These are phyloP conservation scores for Amylocarpus encephaloides DNA, from an alignment of 2,329 filamentous ascomycete genomes.

Conservation along the genomic window DNA sequence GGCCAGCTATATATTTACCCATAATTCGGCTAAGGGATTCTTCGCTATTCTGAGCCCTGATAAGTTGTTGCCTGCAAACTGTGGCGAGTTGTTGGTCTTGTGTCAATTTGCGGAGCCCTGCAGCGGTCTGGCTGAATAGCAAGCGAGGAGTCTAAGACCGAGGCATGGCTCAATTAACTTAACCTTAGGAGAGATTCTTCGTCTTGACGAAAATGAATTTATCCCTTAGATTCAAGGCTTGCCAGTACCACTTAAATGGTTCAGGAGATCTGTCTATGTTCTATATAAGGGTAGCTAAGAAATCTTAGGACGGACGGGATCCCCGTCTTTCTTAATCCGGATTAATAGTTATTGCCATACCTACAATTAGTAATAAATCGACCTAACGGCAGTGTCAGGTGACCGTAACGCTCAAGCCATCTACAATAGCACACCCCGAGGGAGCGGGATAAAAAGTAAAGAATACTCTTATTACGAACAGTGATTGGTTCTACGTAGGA, in stretches of 20 bases:
- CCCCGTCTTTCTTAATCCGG: no score
- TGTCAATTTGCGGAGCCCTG: background rate
- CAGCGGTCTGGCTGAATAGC: background rate
- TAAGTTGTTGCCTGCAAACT: background rate
- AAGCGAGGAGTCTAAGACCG: background rate
- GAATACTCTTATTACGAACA: no score
- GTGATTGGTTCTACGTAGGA: no score
- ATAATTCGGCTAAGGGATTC: constrained; percentile 1
- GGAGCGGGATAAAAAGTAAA: no score
- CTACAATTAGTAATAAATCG: no score
- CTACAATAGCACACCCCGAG: no score
- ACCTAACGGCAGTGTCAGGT: no score
- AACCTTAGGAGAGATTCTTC: background rate
- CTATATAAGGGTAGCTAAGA: no score
- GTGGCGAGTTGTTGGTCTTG: background rate
- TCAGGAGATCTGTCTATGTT: background rate
- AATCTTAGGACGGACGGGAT: no score
- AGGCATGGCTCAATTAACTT: background rate
- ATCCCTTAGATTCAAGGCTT: background rate
- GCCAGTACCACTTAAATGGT: background rate
- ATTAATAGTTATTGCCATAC: no score
- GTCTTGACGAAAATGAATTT: background rate
- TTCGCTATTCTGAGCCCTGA: background rate
- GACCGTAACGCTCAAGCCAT: no score
- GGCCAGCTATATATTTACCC: background rate